Evolutionary conservation across 2,329 filamentous ascomycete species (phyloP), one percentile per base, ranked within the genome.

Genomic region (Botrytis elliptica): DNA sequence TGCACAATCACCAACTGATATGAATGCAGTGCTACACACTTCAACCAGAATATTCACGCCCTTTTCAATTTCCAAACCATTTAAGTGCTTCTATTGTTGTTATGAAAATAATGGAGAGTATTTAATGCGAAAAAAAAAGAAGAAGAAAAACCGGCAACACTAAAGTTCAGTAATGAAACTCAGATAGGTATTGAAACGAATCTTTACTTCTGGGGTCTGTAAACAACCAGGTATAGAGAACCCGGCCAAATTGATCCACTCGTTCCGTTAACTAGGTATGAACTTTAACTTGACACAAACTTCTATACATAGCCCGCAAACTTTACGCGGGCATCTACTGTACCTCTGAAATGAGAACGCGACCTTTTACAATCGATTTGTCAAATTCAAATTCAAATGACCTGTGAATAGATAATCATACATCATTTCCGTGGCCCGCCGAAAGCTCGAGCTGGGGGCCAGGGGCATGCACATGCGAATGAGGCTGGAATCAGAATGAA

Each of bases 401-500:
- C 20, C 20, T 29, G 44, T 36, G 29, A 66, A 49, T 66, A 25
- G 4, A 22, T 33, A 46, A 46, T 40, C 16, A 55, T 40, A 25
- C n/a, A 40, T 29, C 20, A 20, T 16, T 55, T 55, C 25, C 18
- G 25, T 22, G 16, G 9, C 12, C 36, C n/a, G 16, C 46, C 16
- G 16, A 55, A 36, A 40, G 46, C 59, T 33, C 42, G n/a, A 71
- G 29, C 59, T 71, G 46, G 46, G 46, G 46, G 60, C 42, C 36
- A 71, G 60, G 44, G 46, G 46, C 55, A 36, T 71, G 44, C 44
- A 65, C 55, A 52, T 55, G 46, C 22, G n/a, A 55, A 55, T 42
- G 36, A 55, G 70, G 70, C 60, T 42, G 44, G 44, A 71, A 55
- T 42, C 8, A 42, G 46, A 29, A 71, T n/a, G 42, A 71, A 64